Base-by-base conservation (phyloP, 225 moss, liverwort and hornwort species). In the Polytrichum formosum region DNA sequence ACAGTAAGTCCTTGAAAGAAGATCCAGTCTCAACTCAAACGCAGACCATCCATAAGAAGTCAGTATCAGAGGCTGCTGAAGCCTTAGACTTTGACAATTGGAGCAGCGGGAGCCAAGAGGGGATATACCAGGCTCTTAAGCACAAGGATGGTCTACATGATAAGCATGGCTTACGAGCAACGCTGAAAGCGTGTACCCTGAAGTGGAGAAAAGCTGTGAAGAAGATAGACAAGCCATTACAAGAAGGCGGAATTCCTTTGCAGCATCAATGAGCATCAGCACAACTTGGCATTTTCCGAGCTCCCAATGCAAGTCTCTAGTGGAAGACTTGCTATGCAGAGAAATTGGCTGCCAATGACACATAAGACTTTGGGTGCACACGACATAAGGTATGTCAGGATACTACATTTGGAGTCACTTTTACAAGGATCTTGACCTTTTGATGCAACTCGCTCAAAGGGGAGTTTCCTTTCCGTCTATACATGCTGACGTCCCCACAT, bases 171-270 rank as follows among this genome's bases (percentile, higher is more conserved):
- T 65, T 87, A 56, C 79, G 87, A 77, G 87, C 87, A 54, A 81
- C 87, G 5, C 72, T 87, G 67, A 87, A 87, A 84, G 84, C 87
- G 60, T 87, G 87, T 65, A 75, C 87, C 22, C 65, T 77, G 13
- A 87, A 87, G 71, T 87, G 87, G 87, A 81, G 70, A 77, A 87
- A 72, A 79, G 79, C 84, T 77, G 87, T 79, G 2, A 87, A 72
- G 46, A 83, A 72, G 74, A 55, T 87, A 53, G 83, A 83, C 70
- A 81, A 76, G 70, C 81, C 84, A 28, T 73, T 84, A 65, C 81
- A 84, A 66, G 87, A 87, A 68, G 84, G 84, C 29, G 72, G 74
- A 26, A 81, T 84, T n/a, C 84, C 84, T 58, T 68, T 87, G 79
- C 76, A 65, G 68, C 74, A 78, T 30, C 78, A 27, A 55, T 58